Conservation (phyloP, 495 filamentous ascomycete species). For the Apiosordaria backusii region DNA sequence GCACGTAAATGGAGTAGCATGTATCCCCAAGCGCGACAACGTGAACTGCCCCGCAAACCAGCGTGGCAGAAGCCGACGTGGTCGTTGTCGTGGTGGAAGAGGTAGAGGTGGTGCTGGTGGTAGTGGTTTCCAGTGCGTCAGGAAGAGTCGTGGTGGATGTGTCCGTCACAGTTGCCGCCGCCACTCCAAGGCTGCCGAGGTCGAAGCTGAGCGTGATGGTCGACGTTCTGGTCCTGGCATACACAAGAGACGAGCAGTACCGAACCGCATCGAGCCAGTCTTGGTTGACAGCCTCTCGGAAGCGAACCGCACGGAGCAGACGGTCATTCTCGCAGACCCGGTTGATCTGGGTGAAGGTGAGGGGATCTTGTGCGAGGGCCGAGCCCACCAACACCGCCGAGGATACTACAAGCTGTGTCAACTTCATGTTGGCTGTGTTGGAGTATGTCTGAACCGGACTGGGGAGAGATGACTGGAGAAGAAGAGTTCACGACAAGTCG, state of each 20-base stretch:
- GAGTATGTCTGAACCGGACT: background rate
- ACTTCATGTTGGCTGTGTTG: constrained; percentile 1
- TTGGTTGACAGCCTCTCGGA: background rate
- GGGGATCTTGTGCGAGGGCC: background rate
- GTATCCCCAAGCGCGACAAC: background rate
- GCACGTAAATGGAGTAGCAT: background rate
- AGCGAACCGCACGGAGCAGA: background rate
- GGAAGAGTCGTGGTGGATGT: background rate
- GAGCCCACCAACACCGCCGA: background rate
- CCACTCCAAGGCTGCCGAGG: background rate
- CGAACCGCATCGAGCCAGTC: background rate
- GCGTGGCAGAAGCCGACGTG: background rate
- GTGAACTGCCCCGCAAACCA: background rate
- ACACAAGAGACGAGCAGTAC: background rate
- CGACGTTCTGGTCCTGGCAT: background rate
- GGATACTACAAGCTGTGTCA: background rate
- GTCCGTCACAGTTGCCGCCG: background rate
- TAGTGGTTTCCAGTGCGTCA: background rate
- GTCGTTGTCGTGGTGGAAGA: background rate
- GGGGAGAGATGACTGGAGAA: background rate
- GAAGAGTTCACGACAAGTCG: background rate
- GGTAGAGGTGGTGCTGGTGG: background rate
- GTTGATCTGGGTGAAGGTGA: background rate
- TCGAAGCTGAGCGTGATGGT: background rate
- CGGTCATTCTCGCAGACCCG: background rate